Evolutionary conservation across 2,329 filamentous ascomycete genomes (phyloP).

Genomic region (Apiospora malaysiana): DNA sequence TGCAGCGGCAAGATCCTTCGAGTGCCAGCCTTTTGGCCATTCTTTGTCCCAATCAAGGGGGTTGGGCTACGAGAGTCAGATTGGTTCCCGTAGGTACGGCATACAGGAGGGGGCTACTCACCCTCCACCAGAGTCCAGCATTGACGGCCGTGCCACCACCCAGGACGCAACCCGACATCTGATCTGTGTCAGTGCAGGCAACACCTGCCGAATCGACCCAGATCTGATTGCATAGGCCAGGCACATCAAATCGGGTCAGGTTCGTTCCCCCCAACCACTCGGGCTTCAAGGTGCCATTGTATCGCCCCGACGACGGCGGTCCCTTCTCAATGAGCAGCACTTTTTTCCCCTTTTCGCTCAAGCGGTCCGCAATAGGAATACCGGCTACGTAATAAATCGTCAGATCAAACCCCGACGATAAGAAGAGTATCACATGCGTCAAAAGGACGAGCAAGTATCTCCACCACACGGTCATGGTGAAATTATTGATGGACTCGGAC

Average conservation of each 20-base stretch:
- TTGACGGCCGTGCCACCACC: constrained; percentile 73
- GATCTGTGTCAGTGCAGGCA: constrained; percentile 72
- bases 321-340: constrained; percentile 69
- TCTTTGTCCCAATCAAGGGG: constrained; percentile 73
- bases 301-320: constrained; percentile 67
- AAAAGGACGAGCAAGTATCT: too few species aligned
- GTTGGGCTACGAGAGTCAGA: constrained; percentile 51
- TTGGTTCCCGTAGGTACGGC: neutral
- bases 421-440: neutral
- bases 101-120: neutral
- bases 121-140: constrained; percentile 69
- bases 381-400: constrained; percentile 39
- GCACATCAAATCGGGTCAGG: constrained; percentile 73
- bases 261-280: constrained; percentile 66
- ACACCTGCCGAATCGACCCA: constrained; percentile 68
- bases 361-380: constrained; percentile 63
- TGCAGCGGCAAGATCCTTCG: constrained; percentile 63
- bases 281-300: constrained; percentile 65
- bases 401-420: neutral
- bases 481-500: neutral
- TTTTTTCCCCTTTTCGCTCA: constrained; percentile 68
- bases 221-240: constrained; percentile 74
- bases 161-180: constrained; percentile 75
- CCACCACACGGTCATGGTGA: too few species aligned
- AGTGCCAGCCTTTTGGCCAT: constrained; percentile 75